Percentiles rank a stretch among this genome's conserved stretches.
phyloP scores from a whole-genome alignment of 2,329 filamentous ascomycete species.

The Trichoderma sp. region DNA sequence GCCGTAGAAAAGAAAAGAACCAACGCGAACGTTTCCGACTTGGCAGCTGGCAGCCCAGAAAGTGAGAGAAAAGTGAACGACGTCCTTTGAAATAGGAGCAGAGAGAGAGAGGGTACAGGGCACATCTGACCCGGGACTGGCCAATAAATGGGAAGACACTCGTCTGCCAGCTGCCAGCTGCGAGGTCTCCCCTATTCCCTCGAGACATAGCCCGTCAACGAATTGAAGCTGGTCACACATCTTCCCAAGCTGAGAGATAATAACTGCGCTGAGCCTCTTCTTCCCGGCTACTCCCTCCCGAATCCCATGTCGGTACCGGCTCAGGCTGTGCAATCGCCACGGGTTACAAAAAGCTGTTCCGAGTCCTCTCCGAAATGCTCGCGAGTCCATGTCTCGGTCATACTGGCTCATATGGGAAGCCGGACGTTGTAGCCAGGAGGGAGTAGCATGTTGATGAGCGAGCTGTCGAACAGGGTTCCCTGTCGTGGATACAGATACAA shows the following conservation, averaged over 20 bases:
- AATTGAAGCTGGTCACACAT: conserved; percentile 9
- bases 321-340: neutral
- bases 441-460: neutral
- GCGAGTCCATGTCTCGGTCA: conserved; percentile 14
- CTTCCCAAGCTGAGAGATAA: neutral
- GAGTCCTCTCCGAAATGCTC: conserved; percentile 4
- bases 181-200: neutral
- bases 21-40: neutral
- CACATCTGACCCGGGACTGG: neutral
- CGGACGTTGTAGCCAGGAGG: neutral
- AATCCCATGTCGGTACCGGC: neutral
- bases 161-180: neutral
- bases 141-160: conserved; percentile 4
- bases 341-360: neutral
- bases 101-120: neutral
- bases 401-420: neutral
- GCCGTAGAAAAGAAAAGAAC: neutral
- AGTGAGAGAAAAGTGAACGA: conserved; percentile 14
- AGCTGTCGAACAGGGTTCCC: neutral
- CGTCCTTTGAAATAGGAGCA: neutral
- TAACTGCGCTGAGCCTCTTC: conserved; percentile 21
- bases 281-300: conserved; percentile 22
- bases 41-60: neutral
- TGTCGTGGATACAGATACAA: neutral
- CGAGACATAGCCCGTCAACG: neutral